Conservation (phyloP, 1,284 basidiomycete genomes). For the Apiotrichum gamsii region DNA sequence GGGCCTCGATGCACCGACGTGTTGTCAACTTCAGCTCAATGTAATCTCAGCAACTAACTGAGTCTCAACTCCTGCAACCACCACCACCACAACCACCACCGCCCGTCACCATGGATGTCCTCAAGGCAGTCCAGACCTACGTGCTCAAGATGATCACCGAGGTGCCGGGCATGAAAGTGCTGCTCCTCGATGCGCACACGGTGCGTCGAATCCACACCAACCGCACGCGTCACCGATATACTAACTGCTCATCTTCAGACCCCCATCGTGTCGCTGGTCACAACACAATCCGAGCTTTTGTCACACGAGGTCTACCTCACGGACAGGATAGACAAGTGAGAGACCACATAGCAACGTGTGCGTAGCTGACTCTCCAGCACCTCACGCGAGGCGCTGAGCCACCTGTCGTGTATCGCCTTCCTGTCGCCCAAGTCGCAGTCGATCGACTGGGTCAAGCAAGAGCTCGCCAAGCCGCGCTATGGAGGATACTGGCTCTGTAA, state of each 20-base stretch:
- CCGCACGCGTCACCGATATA: too few relatives aligned
- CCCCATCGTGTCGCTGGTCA: slow-evolving; percentile 91
- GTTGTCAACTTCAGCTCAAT: too few relatives aligned
- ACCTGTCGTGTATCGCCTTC: slow-evolving; percentile 95
- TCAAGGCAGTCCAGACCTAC: slow-evolving; percentile 92
- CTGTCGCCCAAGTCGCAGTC: slow-evolving; percentile 74
- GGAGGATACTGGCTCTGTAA: slow-evolving; percentile 96
- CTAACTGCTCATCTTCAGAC: slow-evolving; percentile 55
- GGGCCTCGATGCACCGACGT: too few relatives aligned
- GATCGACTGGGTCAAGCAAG: slow-evolving; percentile 71
- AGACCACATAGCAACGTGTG: too few relatives aligned
- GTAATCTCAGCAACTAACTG: too few relatives aligned
- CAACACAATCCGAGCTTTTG: slow-evolving; percentile 90
- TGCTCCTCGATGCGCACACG: slow-evolving; percentile 92
- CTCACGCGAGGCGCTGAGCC: slow-evolving; percentile 79
- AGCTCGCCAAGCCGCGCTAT: slow-evolving; percentile 85
- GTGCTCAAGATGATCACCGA: slow-evolving; percentile 81
- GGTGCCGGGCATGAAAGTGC: slow-evolving; percentile 91
- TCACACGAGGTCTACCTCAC: slow-evolving; percentile 97
- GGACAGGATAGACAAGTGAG: slow-evolving; percentile 83
- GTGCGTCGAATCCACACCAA: slow-evolving; percentile 50
- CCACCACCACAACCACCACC: not conserved
- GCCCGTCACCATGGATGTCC: slow-evolving; percentile 78
- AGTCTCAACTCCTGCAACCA: too few relatives aligned
- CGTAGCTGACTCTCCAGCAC: slow-evolving; percentile 40